phyloP scores from a whole-genome alignment of 2,329 filamentous ascomycete genomes.

The Ceratocystis alfenasii region DNA sequence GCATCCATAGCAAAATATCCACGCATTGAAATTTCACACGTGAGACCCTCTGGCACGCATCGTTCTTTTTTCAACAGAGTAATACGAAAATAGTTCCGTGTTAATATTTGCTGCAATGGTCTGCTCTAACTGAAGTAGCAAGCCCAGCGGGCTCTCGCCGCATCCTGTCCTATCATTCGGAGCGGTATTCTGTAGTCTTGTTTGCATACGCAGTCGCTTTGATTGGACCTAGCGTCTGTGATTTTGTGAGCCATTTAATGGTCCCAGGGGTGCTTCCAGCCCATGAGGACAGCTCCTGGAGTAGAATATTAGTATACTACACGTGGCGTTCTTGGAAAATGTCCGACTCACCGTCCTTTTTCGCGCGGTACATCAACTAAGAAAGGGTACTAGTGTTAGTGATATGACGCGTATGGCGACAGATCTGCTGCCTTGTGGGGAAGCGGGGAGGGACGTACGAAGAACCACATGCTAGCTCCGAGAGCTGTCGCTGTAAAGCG shows the following conservation, averaged over 20 bases:
- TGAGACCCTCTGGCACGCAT: neutral
- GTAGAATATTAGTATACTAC: conserved; percentile 21
- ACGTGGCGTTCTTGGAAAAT: neutral
- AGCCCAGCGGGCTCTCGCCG: neutral
- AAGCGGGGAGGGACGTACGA: conserved; percentile 48
- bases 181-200: neutral
- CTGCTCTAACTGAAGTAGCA: conserved; percentile 11
- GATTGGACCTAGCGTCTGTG: neutral
- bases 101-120: neutral
- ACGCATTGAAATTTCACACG: neutral
- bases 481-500: conserved; percentile 75
- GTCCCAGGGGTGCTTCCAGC: conserved; percentile 95
- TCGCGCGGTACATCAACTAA: conserved; percentile 92
- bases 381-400: neutral
- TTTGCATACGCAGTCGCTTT: neutral
- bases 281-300: conserved; percentile 62
- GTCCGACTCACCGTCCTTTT: conserved; percentile 63
- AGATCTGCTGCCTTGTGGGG: neutral
- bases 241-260: conserved; percentile 46
- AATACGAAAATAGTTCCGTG: neutral
- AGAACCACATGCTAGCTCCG: conserved; percentile 98
- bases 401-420: neutral
- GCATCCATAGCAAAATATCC: neutral
- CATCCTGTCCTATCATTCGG: neutral
- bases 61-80: neutral